These are phyloP conservation scores for Cryptococcus sp. DNA, from an alignment of 1,284 basidiomycete genomes.

Conservation along the genomic window DNA sequence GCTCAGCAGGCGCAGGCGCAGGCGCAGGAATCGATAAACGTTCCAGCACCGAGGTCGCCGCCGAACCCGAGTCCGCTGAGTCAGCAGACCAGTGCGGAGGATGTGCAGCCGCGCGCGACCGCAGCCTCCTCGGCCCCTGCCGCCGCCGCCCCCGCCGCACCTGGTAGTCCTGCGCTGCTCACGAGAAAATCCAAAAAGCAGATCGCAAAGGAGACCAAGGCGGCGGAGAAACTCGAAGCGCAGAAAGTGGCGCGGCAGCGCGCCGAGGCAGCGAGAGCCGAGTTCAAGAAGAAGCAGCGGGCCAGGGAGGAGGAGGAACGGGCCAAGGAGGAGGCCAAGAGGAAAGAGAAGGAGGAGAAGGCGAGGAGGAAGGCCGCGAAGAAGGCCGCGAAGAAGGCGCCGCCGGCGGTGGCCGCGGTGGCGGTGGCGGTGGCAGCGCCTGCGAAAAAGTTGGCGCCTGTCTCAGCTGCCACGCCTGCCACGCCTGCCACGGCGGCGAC, in stretches of 20 bases:
- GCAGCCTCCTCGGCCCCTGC: too few species aligned
- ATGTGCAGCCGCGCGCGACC: constrained; percentile 3
- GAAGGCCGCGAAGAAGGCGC: constrained; percentile 20
- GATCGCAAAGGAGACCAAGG: constrained; percentile 60
- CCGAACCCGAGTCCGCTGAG: constrained; percentile 30
- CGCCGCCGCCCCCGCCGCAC: not conserved
- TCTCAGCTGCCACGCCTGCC: too few species aligned
- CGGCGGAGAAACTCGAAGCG: constrained; percentile 29
- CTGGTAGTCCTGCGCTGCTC: constrained; percentile 6
- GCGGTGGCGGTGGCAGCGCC: not conserved
- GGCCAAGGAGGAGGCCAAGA: constrained; percentile 25
- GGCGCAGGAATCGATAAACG: not conserved
- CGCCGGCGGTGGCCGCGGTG: constrained; percentile 3
- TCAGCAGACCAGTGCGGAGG: constrained; percentile 26
- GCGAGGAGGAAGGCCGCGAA: constrained; percentile 25
- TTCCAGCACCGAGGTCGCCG: constrained; percentile 1
- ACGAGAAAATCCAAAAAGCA: constrained; percentile 66
- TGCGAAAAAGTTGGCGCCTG: too few species aligned
- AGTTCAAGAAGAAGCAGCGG: constrained; percentile 23
- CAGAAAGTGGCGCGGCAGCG: constrained; percentile 19
- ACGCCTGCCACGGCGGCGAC: not conserved
- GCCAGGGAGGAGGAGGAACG: constrained; percentile 15
- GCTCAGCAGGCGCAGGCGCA: too few species aligned
- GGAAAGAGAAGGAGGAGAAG: constrained; percentile 26
- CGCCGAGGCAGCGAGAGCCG: constrained; percentile 23